Base-by-base conservation (phyloP, 2,329 filamentous ascomycete genomes). In the Phoma sp. region DNA sequence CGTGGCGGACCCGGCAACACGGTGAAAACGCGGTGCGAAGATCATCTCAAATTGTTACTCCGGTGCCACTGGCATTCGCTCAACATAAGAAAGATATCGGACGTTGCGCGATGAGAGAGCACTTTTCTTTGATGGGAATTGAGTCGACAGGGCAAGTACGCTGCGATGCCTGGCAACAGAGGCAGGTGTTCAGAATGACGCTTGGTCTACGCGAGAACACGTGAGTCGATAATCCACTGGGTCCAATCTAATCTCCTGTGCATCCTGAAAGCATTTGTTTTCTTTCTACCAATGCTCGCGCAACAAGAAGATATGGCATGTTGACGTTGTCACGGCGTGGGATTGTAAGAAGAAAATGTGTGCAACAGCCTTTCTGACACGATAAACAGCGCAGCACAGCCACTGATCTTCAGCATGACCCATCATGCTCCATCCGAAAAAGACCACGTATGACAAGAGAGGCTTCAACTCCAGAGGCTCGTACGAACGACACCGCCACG, bases 1-100 rank as follows among this genome's bases (percentile, higher is more conserved):
- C 56, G 46, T 35, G 25, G 45, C 19, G 8, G 46, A 55, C 24
- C 46, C 38, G 40, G 51, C 51, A 38, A 17, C 47, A 35, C 31
- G 29, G 25, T 44, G 46, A 29, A 55, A 46, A 22, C 24, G 47
- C 7, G 51, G 56, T n/a, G 32, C 2, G 10, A 39, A 8, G 24
- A 55, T 35, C 56, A 58, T 58, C 21, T 36, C 13, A 40, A 22
- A 12, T 27, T 17, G 32, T n/a, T 22, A 19, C 24, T 24, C 40
- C 31, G 29, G 39, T 33, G 43, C 46, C 35, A 40, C 45, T 17
- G 37, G 24, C 32, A n/a, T 6, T 17, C 9, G 32, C 32, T 35
- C 9, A 17, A 15, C 32, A 9, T 35, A 12, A 7, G n/a, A 4
- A 17, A 17, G 13, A n/a, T 2, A n/a, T 4, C 3, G 15, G 17